Evolutionary conservation across 192 early-diverging fungal species (phyloP), one percentile per base, ranked within the genome.

Genomic region (Entomortierella lignicola): DNA sequence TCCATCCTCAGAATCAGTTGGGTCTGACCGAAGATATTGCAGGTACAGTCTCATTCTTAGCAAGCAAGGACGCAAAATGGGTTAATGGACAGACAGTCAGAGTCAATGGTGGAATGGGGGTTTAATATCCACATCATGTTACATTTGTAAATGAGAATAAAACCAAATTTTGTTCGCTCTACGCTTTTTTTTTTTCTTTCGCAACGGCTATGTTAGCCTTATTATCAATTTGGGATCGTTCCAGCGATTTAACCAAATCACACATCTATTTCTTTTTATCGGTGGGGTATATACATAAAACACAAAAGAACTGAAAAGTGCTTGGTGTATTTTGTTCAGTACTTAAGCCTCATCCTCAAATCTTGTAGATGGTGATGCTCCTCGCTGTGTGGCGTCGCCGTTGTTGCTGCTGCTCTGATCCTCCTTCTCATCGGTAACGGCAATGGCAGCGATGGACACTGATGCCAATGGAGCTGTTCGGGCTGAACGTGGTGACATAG

Each of bases 11-110:
- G 13, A 58, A 58, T 0, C 64, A 63, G 1, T 23, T 75, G 53
- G 72, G 72, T 17, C 57, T 54, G 21, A 64, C 72, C 6, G 59
- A 75, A 1, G 72, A 75, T 37, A 68, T 75, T 43, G 72, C 72
- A 0, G 37, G 32, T n/a, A 55, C 42, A 12, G 43, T 71, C 29
- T 55, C 69, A 6, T 71, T 71, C 44, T 12, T 71, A 12, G 60
- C 60, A 15, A 62, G 69, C 2, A 56, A 62, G 23, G 39, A 52
- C 8, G 23, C 69, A 7, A 34, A 37, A 8, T 71, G 69, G 69
- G 69, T 71, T 25, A 71, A 63, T 63, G 69, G 69, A 8, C 69
- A 71, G 47, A 59, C 20, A 8, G 8, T 71, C 50, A 30, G 69
- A 7, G 60, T 71, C 54, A 63, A 71, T 41, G 69, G 69, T 23